Evolutionary conservation across 768 basidiomycete genomes (phyloP).

Genomic region (Rhizopogon vulgaris): DNA sequence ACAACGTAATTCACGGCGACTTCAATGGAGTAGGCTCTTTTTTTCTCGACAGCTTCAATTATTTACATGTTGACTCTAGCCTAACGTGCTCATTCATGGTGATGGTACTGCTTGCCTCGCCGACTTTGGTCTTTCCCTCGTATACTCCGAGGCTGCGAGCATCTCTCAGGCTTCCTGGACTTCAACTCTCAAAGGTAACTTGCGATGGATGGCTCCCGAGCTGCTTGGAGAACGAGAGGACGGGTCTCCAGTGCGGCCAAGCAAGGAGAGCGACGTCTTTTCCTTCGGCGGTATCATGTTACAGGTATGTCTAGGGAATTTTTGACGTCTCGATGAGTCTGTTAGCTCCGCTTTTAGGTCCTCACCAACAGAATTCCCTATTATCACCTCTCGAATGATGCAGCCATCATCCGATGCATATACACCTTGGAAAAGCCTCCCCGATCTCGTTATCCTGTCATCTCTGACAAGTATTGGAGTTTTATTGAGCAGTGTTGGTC

Average conservation of each 20-base stretch:
- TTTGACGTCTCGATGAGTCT: conserved; percentile 20
- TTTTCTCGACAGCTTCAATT: background rate
- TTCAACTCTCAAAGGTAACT: conserved; percentile 17
- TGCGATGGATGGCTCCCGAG: conserved; percentile 38
- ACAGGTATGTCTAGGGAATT: conserved; percentile 6
- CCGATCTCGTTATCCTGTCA: background rate
- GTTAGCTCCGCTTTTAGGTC: background rate
- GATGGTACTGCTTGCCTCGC: conserved; percentile 31
- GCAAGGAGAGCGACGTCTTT: conserved; percentile 31
- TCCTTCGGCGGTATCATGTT: conserved; percentile 34
- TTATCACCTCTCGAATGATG: background rate
- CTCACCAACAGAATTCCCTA: background rate
- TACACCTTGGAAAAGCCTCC: background rate
- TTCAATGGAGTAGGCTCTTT: background rate
- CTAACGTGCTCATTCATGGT: conserved; percentile 29
- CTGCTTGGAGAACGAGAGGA: conserved; percentile 18
- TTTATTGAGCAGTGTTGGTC: background rate
- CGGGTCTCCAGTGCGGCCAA: background rate
- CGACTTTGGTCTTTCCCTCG: conserved; percentile 38
- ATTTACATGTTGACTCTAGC: background rate
- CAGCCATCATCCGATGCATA: background rate
- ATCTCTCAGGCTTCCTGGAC: conserved; percentile 5
- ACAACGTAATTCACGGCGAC: conserved; percentile 2
- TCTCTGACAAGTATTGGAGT: background rate
- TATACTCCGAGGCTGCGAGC: conserved; percentile 28